Evolutionary conservation across 495 filamentous ascomycete genomes (phyloP), one percentile per base, ranked within the genome.

Genomic region (Lasiosphaeria hispida): DNA sequence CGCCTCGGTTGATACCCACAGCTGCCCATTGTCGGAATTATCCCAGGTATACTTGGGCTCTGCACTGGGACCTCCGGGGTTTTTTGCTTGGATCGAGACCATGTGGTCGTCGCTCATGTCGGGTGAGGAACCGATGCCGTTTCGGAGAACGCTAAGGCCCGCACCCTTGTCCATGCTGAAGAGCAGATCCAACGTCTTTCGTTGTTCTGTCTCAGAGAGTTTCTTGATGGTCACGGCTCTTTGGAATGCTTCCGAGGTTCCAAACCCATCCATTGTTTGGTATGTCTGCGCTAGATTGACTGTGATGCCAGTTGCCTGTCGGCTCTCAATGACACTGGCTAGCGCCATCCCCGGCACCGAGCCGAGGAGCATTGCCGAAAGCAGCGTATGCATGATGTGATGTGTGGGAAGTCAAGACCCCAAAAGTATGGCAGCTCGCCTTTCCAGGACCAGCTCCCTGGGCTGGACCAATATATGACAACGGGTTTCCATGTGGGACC

Each of bases 91-190:
- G 58, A 80, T 79, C 1, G 69, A 69, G 19, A 76, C 75, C 71
- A 76, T 78, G 52, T 72, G 66, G 45, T 72, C 69, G 10, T 61
- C 53, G 48, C 63, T 65, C 57, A 71, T 71, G 55, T 71, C 73
- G 0, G 70, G 67, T 23, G 68, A 74, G 1, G 78, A 80, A 0
- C 78, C 78, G 60, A 83, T 77, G n/a, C 80, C 73, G 60, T 85
- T 83, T 17, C 81, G 78, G 8, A 83, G 64, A 51, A 83, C 83
- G 13, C 75, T 72, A 17, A 83, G 62, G 2, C 81, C 80, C 2
- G 80, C 80, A 1, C 80, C 80, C 0, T 62, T 72, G 1, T 62
- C 68, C 10, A 58, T 73, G 64, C 62, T 77, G 62, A 82, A 83
- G 6, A 85, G 69, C 13, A 72, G 68, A 48, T 82, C 77, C 0